phyloP scores from a whole-genome alignment of 163 green algal genomes.

The Coccomyxa subellipsoidea region DNA sequence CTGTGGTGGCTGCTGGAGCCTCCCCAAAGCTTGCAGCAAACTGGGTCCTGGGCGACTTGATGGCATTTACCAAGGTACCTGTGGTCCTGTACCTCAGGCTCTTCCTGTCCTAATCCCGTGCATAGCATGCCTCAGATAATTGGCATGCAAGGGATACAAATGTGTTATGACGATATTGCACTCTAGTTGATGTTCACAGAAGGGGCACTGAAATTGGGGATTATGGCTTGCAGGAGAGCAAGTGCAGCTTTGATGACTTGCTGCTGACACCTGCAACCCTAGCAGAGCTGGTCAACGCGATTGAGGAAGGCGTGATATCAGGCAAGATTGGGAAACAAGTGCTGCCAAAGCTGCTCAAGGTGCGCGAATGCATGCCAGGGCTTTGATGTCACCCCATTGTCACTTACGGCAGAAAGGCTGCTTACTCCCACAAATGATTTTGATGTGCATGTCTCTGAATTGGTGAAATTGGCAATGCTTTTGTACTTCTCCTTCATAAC shows the following conservation, averaged over 20 bases:
- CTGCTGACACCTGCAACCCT: slow-evolving; percentile 59
- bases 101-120: background rate
- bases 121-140: too few relatives aligned
- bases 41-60: slow-evolving; percentile 96
- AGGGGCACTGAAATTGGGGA: background rate
- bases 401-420: too few relatives aligned
- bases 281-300: slow-evolving; percentile 87
- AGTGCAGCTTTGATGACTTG: slow-evolving; percentile 49
- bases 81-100: background rate
- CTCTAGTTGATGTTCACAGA: background rate
- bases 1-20: slow-evolving; percentile 63
- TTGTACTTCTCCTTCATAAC: too few relatives aligned
- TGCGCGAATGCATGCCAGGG: background rate
- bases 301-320: slow-evolving; percentile 81
- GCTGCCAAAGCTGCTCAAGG: slow-evolving; percentile 74
- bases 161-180: background rate
- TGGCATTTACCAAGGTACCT: slow-evolving; percentile 76
- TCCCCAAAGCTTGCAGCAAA: slow-evolving; percentile 82
- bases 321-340: slow-evolving; percentile 98
- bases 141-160: background rate
- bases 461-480: too few relatives aligned
- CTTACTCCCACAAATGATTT: too few relatives aligned
- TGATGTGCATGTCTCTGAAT: too few relatives aligned
- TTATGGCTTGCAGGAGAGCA: slow-evolving; percentile 9
- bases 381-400: background rate